These are phyloP conservation scores for Diaporthe sp. DNA, from an alignment of 2,329 filamentous ascomycete genomes.

Conservation along the genomic window DNA sequence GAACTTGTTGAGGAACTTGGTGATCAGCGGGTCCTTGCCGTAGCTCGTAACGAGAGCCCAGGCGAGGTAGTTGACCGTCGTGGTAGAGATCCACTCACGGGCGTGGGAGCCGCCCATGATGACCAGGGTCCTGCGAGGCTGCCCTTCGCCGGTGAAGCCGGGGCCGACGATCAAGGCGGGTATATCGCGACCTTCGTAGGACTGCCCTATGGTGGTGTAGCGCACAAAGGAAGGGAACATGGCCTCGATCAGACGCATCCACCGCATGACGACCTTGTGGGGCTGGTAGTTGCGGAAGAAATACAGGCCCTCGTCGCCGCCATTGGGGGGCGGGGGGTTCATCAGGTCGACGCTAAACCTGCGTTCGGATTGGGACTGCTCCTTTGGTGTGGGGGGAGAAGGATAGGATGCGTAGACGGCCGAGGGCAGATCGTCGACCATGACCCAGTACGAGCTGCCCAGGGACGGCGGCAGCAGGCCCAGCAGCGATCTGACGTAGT, in stretches of 20 bases:
- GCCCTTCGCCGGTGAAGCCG: conserved; percentile 52
- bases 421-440: conserved; percentile 84
- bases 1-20: conserved; percentile 82
- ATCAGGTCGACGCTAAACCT: conserved; percentile 44
- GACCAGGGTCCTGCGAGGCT: conserved; percentile 78
- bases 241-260: conserved; percentile 90
- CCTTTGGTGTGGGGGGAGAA: conserved; percentile 43
- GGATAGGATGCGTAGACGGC: conserved; percentile 83
- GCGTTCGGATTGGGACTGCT: conserved; percentile 37
- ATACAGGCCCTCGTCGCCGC: conserved; percentile 54
- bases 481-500: conserved; percentile 82
- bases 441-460: conserved; percentile 74
- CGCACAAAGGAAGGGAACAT: conserved; percentile 88
- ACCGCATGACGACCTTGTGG: conserved; percentile 76
- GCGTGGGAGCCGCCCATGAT: conserved; percentile 91
- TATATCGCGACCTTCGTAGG: conserved; percentile 89
- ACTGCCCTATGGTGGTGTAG: conserved; percentile 81
- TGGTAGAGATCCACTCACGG: conserved; percentile 95
- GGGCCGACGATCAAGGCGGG: conserved; percentile 80
- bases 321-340: conserved; percentile 40
- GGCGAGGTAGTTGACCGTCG: conserved; percentile 89
- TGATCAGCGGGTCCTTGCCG: conserved; percentile 77
- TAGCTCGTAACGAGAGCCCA: conserved; percentile 89
- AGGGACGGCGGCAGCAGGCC: conserved; percentile 81
- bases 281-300: conserved; percentile 97